phyloP scores from a whole-genome alignment of 768 basidiomycete genomes.

The Trametes cingulata region DNA sequence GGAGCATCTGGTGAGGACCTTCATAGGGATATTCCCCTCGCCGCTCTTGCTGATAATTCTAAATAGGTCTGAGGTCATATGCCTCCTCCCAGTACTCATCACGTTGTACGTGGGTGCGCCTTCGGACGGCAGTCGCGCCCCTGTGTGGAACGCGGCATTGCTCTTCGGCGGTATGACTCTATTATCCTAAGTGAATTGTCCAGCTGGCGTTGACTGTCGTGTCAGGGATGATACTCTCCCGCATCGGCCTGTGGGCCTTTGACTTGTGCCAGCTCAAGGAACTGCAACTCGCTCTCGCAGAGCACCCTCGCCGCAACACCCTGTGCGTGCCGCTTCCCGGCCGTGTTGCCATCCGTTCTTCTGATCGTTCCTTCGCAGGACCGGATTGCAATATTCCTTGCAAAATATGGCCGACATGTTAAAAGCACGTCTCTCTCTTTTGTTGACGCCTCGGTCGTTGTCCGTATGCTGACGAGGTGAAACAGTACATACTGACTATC shows the following conservation, averaged over 20 bases:
- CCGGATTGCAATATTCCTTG: conserved; percentile 37
- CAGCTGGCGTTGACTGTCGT: neutral
- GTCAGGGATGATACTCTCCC: conserved; percentile 46
- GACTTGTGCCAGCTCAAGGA: conserved; percentile 53
- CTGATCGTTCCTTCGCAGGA: conserved; percentile 16
- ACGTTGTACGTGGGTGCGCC: conserved; percentile 38
- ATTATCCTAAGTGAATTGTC: neutral
- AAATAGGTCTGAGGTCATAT: conserved; percentile 41
- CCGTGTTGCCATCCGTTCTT: conserved; percentile 13
- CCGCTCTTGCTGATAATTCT: neutral
- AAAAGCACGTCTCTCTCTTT: conserved; percentile 19
- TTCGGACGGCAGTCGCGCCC: conserved; percentile 19
- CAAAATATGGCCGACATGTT: conserved; percentile 35
- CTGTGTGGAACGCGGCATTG: conserved; percentile 38
- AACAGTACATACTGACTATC: conserved; percentile 38
- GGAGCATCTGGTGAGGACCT: conserved; percentile 48
- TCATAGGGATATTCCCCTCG: no score
- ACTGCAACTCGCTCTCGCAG: conserved; percentile 44
- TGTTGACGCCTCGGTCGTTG: neutral
- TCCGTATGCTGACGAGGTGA: neutral
- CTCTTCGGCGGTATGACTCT: conserved; percentile 43
- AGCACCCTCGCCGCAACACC: conserved; percentile 47
- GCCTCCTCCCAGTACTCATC: conserved; percentile 46
- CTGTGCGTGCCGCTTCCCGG: conserved; percentile 37
- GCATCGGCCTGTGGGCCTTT: conserved; percentile 54